phyloP scores from a whole-genome alignment of 352 stramenopile genomes.

The Pseudoperonospora humuli region DNA sequence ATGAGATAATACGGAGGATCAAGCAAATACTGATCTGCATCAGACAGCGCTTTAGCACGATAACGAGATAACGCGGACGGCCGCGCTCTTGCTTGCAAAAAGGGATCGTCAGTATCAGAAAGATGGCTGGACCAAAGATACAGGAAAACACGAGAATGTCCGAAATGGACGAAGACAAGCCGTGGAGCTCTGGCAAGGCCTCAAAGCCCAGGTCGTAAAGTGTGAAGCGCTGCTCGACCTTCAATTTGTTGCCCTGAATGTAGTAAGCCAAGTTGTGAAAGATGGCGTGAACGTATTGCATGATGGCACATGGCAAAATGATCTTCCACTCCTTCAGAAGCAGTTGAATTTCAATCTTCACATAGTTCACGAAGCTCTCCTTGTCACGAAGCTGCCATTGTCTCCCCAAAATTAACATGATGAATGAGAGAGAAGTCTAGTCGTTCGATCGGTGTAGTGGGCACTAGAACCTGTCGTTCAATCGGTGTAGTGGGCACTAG shows the following conservation, averaged over 20 bases:
- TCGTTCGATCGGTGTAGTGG: too few relatives aligned
- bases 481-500: too few relatives aligned
- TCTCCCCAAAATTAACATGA: too few relatives aligned
- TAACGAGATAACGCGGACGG: conserved; percentile 63
- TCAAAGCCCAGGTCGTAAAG: conserved; percentile 74
- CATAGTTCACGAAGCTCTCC: conserved; percentile 54
- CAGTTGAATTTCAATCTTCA: conserved; percentile 53
- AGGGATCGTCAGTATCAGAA: conserved; percentile 56
- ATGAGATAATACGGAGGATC: conserved; percentile 66
- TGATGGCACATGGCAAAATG: conserved; percentile 67
- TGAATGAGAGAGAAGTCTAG: too few relatives aligned
- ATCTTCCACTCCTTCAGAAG: conserved; percentile 63
- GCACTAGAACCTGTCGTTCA: too few relatives aligned
- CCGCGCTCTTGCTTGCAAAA: conserved; percentile 57
- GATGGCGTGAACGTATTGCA: conserved; percentile 77
- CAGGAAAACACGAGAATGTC: conserved; percentile 74
- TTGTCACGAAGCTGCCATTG: conserved; percentile 44
- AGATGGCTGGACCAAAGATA: conserved; percentile 64
- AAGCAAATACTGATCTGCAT: conserved; percentile 74
- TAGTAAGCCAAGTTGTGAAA: conserved; percentile 87
- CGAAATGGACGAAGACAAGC: conserved; percentile 34
- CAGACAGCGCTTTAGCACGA: conserved; percentile 75
- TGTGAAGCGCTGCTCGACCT: conserved; percentile 54
- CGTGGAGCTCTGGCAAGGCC: conserved; percentile 59
- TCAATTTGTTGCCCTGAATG: conserved; percentile 63